A percentile compares a stretch with the other conserved stretches of the same genome.
phyloP scores from a whole-genome alignment of 73 alveolate species.

The Uronychia setigera region DNA sequence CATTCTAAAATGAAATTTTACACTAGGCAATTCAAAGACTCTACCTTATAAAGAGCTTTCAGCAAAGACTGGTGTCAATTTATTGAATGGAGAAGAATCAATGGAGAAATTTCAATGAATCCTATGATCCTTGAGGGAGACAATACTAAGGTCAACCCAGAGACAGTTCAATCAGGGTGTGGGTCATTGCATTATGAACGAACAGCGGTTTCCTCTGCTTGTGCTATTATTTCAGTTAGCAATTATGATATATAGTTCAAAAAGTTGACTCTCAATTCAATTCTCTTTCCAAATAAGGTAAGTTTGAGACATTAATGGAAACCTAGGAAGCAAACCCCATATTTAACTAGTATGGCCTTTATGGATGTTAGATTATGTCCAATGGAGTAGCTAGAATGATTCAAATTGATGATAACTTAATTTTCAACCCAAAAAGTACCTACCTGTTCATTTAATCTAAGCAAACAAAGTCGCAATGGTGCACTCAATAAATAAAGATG shows the following conservation, averaged over 20 bases:
- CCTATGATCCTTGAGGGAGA: slow-evolving; percentile 27
- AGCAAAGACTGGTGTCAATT: not conserved
- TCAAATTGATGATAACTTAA: slow-evolving; percentile 28
- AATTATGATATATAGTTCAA: slow-evolving; percentile 32
- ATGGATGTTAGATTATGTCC: slow-evolving; percentile 19
- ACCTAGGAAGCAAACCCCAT: slow-evolving; percentile 11
- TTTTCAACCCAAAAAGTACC: slow-evolving; percentile 14
- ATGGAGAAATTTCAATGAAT: slow-evolving; percentile 10
- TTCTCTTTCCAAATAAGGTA: slow-evolving; percentile 26
- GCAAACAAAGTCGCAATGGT: not conserved
- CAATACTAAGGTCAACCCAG: slow-evolving; percentile 12
- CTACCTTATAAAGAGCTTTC: not conserved
- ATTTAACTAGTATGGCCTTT: slow-evolving; percentile 18
- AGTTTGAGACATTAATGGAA: not conserved
- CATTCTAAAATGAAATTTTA: slow-evolving; percentile 17
- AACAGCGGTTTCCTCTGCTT: slow-evolving; percentile 11
- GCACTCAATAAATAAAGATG: not conserved
- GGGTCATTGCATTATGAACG: slow-evolving; percentile 4
- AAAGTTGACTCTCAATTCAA: slow-evolving; percentile 6
- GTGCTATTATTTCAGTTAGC: slow-evolving; percentile 34
- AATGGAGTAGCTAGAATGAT: slow-evolving; percentile 24
- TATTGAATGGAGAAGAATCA: slow-evolving; percentile 35
- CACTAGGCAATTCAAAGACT: slow-evolving; percentile 5
- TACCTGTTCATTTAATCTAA: not conserved
- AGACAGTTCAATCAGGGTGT: slow-evolving; percentile 6